These are phyloP conservation scores for Quercus mongolica DNA, from an alignment of 306 rosid species.

Conservation along the genomic window DNA sequence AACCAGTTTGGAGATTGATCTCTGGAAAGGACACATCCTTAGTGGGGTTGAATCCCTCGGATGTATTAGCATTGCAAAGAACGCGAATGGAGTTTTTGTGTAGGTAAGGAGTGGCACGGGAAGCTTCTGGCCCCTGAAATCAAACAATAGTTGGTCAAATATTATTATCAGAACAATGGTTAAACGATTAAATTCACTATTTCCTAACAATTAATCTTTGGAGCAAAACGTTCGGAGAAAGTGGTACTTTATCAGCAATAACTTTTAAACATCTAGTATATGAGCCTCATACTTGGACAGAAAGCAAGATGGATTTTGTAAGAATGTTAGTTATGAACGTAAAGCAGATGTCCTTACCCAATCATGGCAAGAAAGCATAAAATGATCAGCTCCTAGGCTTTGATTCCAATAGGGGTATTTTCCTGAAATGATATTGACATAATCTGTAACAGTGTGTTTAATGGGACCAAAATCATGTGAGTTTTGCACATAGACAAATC, in stretches of 20 bases:
- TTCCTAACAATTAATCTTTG: too few species aligned
- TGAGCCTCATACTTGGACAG: background rate
- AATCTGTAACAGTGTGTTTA: slow-evolving; percentile 55
- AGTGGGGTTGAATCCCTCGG: slow-evolving; percentile 69
- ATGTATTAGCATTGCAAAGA: slow-evolving; percentile 85
- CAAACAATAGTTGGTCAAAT: background rate
- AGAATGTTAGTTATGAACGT: background rate
- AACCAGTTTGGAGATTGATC: slow-evolving; percentile 66
- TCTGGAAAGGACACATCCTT: slow-evolving; percentile 89
- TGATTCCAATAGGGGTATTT: slow-evolving; percentile 79
- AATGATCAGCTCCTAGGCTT: slow-evolving; percentile 87
- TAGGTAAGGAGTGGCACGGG: slow-evolving; percentile 45
- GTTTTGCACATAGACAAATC: slow-evolving; percentile 59
- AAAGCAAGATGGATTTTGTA: background rate
- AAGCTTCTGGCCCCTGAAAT: slow-evolving; percentile 68
- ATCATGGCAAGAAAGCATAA: slow-evolving; percentile 88
- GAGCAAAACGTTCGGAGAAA: too few species aligned
- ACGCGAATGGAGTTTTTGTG: slow-evolving; percentile 64
- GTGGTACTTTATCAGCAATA: too few species aligned
- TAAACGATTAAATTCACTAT: too few species aligned
- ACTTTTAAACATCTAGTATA: background rate
- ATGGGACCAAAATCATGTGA: slow-evolving; percentile 72
- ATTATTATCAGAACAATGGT: background rate
- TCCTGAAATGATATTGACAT: slow-evolving; percentile 46
- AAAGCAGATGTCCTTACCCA: slow-evolving; percentile 44